Evolutionary conservation across 2,329 filamentous ascomycete genomes (phyloP), one percentile per base, ranked within the genome.

Genomic region (Alternaria sp.): DNA sequence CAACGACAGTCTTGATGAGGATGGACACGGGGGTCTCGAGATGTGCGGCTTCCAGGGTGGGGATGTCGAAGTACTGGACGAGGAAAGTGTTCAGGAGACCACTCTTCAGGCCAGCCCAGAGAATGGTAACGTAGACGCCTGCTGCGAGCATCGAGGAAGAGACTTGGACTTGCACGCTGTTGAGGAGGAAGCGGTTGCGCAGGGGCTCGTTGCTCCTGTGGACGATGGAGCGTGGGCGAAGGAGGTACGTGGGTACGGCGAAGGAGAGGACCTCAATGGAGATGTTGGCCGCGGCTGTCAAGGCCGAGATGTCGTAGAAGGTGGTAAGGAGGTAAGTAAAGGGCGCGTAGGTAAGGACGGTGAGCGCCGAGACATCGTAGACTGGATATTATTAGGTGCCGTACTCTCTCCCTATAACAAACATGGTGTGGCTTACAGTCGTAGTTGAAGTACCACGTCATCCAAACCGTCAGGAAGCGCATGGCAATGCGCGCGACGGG

Each of bases 361-460:
- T 78, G 43, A 84, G 77, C 20, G 77, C 75, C 47, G 75, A 70
- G 56, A 83, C 76, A 67, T 84, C 82, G 59, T 80, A 72, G 66
- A 57, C 70, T 76, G 47, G 12, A 34, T 4, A 7, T 20, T 72
- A 9, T 72, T 24, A 24, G 20, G 3, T 3, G 20, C 20, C 20
- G 20, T 22, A 22, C 20, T 22, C 20, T 22, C 3, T 22, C 20
- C 20, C 3, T 22, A 22, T 22, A 22, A 22, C 20, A 22, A 22
- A 22, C 3, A 22, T 22, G 20, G 20, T 22, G 3, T 22, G 20
- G 3, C 20, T 22, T 22, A 22, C 90, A 88, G 77, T 96, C 92
- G 75, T 91, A 91, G 64, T 88, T 84, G 43, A 88, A 83, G 69
- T 86, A 86, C 92, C 93, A 97, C 47, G 87, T 89, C 47, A 94